Evolutionary conservation across 1,284 basidiomycete species (phyloP).

Genomic region (Trichosporon sp.): DNA sequence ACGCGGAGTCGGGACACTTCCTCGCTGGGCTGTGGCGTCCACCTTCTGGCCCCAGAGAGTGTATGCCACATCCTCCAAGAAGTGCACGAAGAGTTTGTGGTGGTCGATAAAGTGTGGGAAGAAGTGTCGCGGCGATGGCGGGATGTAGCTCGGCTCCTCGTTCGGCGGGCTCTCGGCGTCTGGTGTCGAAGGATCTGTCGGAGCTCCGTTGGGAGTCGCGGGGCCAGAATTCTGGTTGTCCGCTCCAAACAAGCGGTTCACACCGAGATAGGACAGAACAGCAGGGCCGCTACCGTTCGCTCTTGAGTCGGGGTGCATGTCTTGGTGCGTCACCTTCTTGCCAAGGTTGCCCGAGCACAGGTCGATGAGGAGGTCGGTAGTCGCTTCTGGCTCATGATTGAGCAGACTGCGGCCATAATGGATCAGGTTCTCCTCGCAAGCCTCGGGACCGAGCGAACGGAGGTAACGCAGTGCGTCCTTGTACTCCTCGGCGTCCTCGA

Average conservation of each 20-base stretch:
- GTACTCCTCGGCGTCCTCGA: conserved; percentile 84
- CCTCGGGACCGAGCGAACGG: conserved; percentile 65
- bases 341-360: conserved; percentile 67
- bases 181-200: background rate
- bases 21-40: conserved; percentile 37
- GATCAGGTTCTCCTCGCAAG: conserved; percentile 68
- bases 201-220: background rate
- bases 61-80: conserved; percentile 79
- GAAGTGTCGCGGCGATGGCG: conserved; percentile 77
- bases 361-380: conserved; percentile 85
- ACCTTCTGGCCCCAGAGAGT: conserved; percentile 75
- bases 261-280: conserved; percentile 70
- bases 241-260: conserved; percentile 53
- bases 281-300: conserved; percentile 52
- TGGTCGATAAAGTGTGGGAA: conserved; percentile 95
- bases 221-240: background rate
- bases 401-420: conserved; percentile 80
- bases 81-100: conserved; percentile 71
- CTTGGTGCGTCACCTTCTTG: conserved; percentile 19
- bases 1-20: background rate
- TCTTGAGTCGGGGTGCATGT: conserved; percentile 28
- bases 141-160: conserved; percentile 47
- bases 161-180: conserved; percentile 7
- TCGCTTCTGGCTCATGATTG: conserved; percentile 72
- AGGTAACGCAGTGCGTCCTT: conserved; percentile 77